Evolutionary conservation across 306 rosid genomes (phyloP).

Genomic region (Abrus pulchellus): DNA sequence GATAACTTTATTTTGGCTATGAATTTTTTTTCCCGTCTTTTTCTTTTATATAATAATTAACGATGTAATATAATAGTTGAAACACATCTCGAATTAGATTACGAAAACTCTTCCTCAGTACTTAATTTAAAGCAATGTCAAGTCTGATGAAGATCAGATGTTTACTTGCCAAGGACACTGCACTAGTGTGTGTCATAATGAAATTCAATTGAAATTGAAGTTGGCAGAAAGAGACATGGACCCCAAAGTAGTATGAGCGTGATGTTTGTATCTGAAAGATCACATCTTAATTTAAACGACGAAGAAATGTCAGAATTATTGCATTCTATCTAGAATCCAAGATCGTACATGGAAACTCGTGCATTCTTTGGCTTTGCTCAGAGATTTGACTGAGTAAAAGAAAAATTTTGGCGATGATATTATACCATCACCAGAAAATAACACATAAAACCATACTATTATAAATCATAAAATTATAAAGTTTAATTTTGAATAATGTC

Average conservation of each 20-base stretch:
- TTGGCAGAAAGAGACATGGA: neutral
- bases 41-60: neutral
- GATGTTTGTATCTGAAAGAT: neutral
- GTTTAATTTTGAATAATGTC: neutral
- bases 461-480: too few relatives aligned
- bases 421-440: too few relatives aligned
- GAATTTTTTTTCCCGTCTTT: neutral
- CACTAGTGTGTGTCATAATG: neutral
- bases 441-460: too few relatives aligned
- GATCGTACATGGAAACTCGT: neutral
- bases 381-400: neutral
- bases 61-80: neutral
- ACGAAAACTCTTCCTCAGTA: too few relatives aligned
- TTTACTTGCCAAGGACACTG: neutral
- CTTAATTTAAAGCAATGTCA: too few relatives aligned
- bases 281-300: neutral
- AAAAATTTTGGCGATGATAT: too few relatives aligned
- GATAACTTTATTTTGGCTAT: neutral
- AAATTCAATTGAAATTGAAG: slow-evolving; percentile 1
- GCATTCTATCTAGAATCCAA: neutral
- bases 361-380: neutral
- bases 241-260: neutral
- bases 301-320: neutral
- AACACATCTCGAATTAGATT: neutral
- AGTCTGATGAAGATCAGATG: too few relatives aligned